Conservation (phyloP, 805 yeast species). For the Scheffersomyces ergatensis region DNA sequence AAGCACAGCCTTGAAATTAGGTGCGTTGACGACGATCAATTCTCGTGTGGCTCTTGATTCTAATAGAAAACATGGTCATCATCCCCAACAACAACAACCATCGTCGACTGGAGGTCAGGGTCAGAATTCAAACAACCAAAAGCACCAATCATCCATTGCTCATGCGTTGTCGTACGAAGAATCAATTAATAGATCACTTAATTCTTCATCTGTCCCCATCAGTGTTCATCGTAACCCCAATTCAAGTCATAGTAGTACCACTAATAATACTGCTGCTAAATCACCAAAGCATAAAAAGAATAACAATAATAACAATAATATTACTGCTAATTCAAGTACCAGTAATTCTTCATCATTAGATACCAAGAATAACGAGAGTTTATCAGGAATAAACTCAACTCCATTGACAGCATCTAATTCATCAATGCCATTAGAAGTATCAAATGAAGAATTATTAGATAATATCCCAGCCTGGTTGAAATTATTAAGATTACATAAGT, state of each 20-base stretch:
- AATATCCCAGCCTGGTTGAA: slow-evolving; percentile 94
- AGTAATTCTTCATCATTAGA: slow-evolving; percentile 8
- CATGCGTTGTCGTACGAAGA: slow-evolving; percentile 23
- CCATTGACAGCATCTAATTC: slow-evolving; percentile 12
- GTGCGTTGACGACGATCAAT: slow-evolving; percentile 66
- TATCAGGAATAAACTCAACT: slow-evolving; percentile 3
- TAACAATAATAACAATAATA: slow-evolving; percentile 6
- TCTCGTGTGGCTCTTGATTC: slow-evolving; percentile 49
- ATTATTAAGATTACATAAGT: slow-evolving; percentile 85
- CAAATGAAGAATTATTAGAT: slow-evolving; percentile 48
- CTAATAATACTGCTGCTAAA: neutral
- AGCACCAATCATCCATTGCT: slow-evolving; percentile 1
- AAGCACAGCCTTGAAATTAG: slow-evolving; percentile 54
- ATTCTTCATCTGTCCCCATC: slow-evolving; percentile 37
- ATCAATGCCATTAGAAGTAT: slow-evolving; percentile 43
- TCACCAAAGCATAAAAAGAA: slow-evolving; percentile 3
- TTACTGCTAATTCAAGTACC: no score
- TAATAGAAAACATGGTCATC: slow-evolving; percentile 26
- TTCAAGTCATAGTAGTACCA: slow-evolving; percentile 1
- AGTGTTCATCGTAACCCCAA: slow-evolving; percentile 12
- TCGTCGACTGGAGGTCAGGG: slow-evolving; percentile 4
- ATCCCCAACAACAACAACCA: slow-evolving; percentile 3
- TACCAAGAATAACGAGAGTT: slow-evolving; percentile 4
- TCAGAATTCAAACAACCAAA: neutral
- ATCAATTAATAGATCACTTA: slow-evolving; percentile 31